Conservation (phyloP, 2,329 filamentous ascomycete genomes). For the Paramyrothecium roridum region DNA sequence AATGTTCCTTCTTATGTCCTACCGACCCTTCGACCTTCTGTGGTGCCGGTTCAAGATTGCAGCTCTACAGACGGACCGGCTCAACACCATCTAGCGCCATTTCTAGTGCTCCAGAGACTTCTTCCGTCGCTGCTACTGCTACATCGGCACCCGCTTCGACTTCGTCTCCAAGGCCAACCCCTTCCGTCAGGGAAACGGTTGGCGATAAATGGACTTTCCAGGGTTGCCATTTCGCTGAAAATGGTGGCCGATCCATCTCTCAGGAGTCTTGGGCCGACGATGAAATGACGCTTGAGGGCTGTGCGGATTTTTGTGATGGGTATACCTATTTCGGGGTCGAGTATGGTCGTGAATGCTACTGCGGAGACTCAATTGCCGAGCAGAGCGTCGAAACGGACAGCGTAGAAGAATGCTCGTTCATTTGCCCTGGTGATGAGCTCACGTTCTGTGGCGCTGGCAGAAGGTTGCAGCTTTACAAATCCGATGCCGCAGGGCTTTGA, state of each 20-base stretch:
- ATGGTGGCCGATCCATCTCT: constrained; percentile 23
- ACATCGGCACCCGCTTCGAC: constrained; percentile 2
- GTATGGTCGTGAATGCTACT: constrained; percentile 36
- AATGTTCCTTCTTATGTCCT: constrained; percentile 28
- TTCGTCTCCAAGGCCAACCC: constrained; percentile 8
- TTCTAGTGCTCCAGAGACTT: background rate
- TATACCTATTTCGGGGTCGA: constrained; percentile 28
- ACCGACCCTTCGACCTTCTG: constrained; percentile 30
- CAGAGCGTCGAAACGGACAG: constrained; percentile 20
- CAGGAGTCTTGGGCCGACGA: constrained; percentile 23
- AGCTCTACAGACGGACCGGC: constrained; percentile 21
- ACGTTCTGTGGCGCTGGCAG: constrained; percentile 31
- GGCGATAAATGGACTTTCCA: constrained; percentile 24
- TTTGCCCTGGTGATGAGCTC: constrained; percentile 23
- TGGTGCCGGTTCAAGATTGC: constrained; percentile 26
- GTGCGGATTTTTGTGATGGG: constrained; percentile 23
- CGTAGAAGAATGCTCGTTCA: constrained; percentile 28
- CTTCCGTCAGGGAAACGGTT: constrained; percentile 17
- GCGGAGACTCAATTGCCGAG: constrained; percentile 25
- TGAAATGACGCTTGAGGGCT: constrained; percentile 30
- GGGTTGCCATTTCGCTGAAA: constrained; percentile 33
- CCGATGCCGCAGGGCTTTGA: too few species aligned
- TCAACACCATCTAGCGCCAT: too few species aligned
- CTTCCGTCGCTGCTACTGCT: constrained; percentile 1
- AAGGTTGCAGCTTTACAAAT: constrained; percentile 27